Base-by-base conservation (phyloP, 306 rosid species). In the Acacia confusa region DNA sequence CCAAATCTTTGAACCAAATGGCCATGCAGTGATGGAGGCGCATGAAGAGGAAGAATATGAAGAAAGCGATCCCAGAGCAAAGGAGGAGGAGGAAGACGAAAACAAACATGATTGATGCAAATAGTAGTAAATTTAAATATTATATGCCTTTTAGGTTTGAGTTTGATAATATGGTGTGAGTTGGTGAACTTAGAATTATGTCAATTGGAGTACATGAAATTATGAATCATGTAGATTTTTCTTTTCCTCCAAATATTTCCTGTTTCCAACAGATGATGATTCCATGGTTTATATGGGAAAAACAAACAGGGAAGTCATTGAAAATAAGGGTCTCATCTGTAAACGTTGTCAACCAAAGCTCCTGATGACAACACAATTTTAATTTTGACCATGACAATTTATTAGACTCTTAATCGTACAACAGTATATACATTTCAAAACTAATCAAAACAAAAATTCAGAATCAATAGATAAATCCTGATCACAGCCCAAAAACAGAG, bases 401-500 rank as follows among this genome's bases (percentile, higher is more conserved):
- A 44, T 7, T 75, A 45, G 52, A 45, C 16, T 45, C 52, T 45
- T 36, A 38, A 74, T 44, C 64, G 43, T 17, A 20, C 58, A 30
- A 57, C 72, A 43, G 72, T 60, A 71, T 47, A 77, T 63, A 52
- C 44, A 34, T 40, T 15, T 64, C 67, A 67, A 58, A 41, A 52
- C 60, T 7, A 52, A 52, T 11, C 60, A 52, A 19, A 19, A 19
- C 60, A 52, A 52, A 34, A 52, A 20, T 19, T 52, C 60, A 20
- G 12, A 52, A 52, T 52, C 24, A 16, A 48, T 48, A 4, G 2
- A 48, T 48, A 48, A 52, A 52, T 17, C n/a, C 7, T 50, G 17
- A 48, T 45, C 19, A 50, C 9, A 5, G n/a, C 24, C 8, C n/a
- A 6, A 6, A 19, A 52, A 52, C 20, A 16, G 2, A 52, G 50